A percentile compares a stretch with the other conserved stretches of the same genome.
Evolutionary conservation across 441 rosid species (phyloP).

Genomic region (Theobroma grandiflorum): DNA sequence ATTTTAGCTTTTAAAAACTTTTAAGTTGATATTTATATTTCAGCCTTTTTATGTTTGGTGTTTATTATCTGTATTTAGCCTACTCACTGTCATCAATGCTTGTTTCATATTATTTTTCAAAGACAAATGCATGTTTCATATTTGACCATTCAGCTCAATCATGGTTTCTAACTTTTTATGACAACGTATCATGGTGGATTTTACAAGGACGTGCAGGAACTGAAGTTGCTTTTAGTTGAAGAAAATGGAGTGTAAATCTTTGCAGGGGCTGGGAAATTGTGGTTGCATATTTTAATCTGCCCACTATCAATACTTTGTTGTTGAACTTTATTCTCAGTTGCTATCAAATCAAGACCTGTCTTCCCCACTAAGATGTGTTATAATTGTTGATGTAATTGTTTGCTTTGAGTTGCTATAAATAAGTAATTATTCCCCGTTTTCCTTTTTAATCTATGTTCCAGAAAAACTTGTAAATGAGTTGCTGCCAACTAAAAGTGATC

Average conservation of each 20-base stretch:
- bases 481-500: background rate
- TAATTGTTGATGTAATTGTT: too few relatives aligned
- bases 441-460: background rate
- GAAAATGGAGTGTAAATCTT: background rate
- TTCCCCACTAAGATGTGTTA: too few relatives aligned
- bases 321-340: too few relatives aligned
- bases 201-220: background rate
- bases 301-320: too few relatives aligned
- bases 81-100: background rate
- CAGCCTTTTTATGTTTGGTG: too few relatives aligned
- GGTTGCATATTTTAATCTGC: background rate
- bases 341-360: too few relatives aligned
- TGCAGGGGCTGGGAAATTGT: background rate
- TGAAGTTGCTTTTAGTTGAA: too few relatives aligned
- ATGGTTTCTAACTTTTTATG: background rate
- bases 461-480: background rate
- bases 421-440: background rate
- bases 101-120: too few relatives aligned
- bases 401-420: too few relatives aligned
- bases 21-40: background rate
- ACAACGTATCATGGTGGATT: background rate
- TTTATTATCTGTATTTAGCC: background rate
- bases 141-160: background rate
- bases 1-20: too few relatives aligned
- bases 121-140: background rate